Evolutionary conservation across 2,329 filamentous ascomycete genomes (phyloP), one percentile per base, ranked within the genome.

Genomic region (Macrophomina tecta): DNA sequence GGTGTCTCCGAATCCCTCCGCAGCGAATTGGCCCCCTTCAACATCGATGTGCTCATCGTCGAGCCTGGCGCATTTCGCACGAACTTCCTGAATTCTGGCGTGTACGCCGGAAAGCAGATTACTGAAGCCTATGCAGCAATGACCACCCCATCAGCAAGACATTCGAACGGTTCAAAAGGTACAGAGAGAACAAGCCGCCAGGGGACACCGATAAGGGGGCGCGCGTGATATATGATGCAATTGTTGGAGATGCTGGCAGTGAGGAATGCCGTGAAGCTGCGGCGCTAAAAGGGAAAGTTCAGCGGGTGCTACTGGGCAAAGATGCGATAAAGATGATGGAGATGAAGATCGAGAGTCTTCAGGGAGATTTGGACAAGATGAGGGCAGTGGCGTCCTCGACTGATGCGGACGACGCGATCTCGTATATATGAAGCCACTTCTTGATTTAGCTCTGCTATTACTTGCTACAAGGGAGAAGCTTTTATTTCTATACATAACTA

Each of bases 141-240:
- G n/a, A 38, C 30, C 9, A 30, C 8, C 58, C 58, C 4, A 81
- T 82, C 0, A 36, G 36, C 18, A 38, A 52, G 48, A 53, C 48
- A 1, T 18, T 28, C 5, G 32, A 30, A 6, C 46, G 48, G 14
- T 11, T 64, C 23, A 32, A 12, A 8, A 7, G 30, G 0, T 56
- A 55, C 40, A 34, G 30, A 40, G 58, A 30, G n/a, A 5, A 49
- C 5, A n/a, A 40, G 9, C 16, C 49, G n/a, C 86, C 89, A 76
- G 87, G 87, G 0, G 86, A 89, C 71, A 80, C 86, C 3, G 75
- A 74, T 18, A 88, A 88, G 77, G 87, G 83, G 0, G 77, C 78
- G 7, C 79, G 76, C 66, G 80, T 85, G 0, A 78, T 87, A 34
- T 80, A 89, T 5, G 87, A 90, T 69, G 78, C 87, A 14, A 69